Evolutionary conservation across 441 rosid species (phyloP).

Genomic region (Eruca vesicaria): DNA sequence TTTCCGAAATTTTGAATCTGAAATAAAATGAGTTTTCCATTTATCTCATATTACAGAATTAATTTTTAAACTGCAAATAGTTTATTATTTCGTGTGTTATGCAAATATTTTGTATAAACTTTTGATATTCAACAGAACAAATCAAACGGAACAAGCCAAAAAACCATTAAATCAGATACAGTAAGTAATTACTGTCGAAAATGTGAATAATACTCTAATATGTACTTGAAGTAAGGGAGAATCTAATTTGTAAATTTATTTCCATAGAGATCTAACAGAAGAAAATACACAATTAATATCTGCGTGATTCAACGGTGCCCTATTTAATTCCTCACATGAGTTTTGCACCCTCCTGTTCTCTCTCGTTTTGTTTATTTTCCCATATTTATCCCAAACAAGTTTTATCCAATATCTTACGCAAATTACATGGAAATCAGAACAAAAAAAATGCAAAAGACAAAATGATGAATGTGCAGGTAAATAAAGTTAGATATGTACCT

Average conservation of each 20-base stretch:
- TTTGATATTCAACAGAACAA: not conserved
- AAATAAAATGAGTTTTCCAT: not conserved
- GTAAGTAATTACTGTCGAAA: not conserved
- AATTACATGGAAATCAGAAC: conserved; percentile 1
- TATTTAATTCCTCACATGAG: conserved; percentile 37
- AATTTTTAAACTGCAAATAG: not conserved
- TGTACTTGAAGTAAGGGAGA: not conserved
- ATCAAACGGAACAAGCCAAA: not conserved
- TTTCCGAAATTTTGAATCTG: not conserved
- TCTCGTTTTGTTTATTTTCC: conserved; percentile 1
- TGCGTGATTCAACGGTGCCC: conserved; percentile 37
- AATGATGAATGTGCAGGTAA: conserved; percentile 17
- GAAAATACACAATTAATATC: conserved; percentile 20
- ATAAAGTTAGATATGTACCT: conserved; percentile 27
- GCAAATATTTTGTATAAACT: not conserved
- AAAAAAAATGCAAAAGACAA: conserved; percentile 4
- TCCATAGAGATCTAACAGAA: conserved; percentile 1
- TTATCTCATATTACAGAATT: not conserved
- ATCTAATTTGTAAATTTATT: not conserved
- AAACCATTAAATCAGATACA: not conserved
- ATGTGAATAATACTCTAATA: not conserved
- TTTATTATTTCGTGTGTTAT: not conserved
- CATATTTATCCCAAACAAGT: conserved; percentile 7
- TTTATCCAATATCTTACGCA: conserved; percentile 13
- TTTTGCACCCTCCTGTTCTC: conserved; percentile 23